Evolutionary conservation across 805 yeast species (phyloP), one percentile per base, ranked within the genome.

Genomic region (Wickerhamomyces ciferrii): DNA sequence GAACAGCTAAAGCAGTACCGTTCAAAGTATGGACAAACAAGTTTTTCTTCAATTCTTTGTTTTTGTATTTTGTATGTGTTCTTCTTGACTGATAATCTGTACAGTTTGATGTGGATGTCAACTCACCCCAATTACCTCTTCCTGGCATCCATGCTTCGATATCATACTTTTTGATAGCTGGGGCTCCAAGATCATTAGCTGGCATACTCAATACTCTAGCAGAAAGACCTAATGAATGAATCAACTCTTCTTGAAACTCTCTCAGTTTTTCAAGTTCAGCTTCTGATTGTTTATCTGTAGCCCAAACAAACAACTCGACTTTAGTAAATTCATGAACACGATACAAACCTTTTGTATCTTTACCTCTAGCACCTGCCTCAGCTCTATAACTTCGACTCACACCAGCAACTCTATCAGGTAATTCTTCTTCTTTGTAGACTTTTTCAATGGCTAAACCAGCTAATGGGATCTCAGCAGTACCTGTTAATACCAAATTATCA

Each of bases 141-240:
- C 98, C 97, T 0, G 98, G 98, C 98, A 94, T 92, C 90, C 96
- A 88, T 0, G 91, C 96, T 66, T 94, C 99, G 47, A 91, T 87
- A 56, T 94, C 99, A 61, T 82, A 88, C 62, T 94, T 94, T 59
- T 86, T 83, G 65, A 75, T 80, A 0, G 98, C 98, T 1, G 99
- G 96, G 0, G 96, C 84, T 0, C 99, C 99, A 44, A 94, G 68
- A 61, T 94, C 99, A 51, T 85, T 80, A 23, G 84, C 81, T 0
- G 97, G 97, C 90, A 94, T 89, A 50, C 86, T 79, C 24, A 94
- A 69, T 21, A 92, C 86, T 51, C 89, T 80, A 2, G 96, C 95
- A 19, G 79, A 73, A 4, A 94, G 68, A 0, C 96, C 97, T 15
- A 94, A 69, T 2, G 80, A 81, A 1, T 58, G 46, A 5, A 92